Evolutionary conservation across 768 basidiomycete species (phyloP).

Genomic region (Suillus americanus): DNA sequence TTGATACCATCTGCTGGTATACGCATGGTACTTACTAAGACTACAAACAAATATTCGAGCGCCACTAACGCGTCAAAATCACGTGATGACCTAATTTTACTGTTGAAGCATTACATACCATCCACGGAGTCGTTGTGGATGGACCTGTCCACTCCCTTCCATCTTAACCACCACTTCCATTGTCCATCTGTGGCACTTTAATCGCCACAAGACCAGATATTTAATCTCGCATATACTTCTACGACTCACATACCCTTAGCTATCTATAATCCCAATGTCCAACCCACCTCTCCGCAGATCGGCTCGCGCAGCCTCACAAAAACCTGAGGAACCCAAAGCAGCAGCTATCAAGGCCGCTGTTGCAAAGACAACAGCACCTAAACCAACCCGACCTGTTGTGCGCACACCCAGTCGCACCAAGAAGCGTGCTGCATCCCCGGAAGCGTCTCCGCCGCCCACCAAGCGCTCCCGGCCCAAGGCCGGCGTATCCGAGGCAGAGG

Average conservation of each 20-base stretch:
- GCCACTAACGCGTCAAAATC: conserved; percentile 28
- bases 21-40: not conserved
- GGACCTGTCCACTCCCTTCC: not conserved
- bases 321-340: conserved; percentile 29
- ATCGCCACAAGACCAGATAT: conserved; percentile 1
- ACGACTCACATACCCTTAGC: conserved; percentile 3
- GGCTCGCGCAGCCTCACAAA: conserved; percentile 49
- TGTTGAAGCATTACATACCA: conserved; percentile 3
- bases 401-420: conserved; percentile 24
- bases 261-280: conserved; percentile 30
- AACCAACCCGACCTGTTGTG: conserved; percentile 28
- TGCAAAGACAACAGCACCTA: conserved; percentile 25
- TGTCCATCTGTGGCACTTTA: not conserved
- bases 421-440: conserved; percentile 56
- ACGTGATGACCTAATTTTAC: conserved; percentile 16
- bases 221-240: not conserved
- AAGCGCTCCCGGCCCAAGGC: conserved; percentile 46
- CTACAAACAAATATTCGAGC: not conserved
- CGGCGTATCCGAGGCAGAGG: conserved; percentile 44
- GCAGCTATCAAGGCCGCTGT: conserved; percentile 29
- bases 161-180: not conserved
- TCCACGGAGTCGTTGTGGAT: not conserved
- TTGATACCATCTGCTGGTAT: not conserved
- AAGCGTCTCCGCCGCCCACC: conserved; percentile 43
- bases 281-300: conserved; percentile 47